Percentiles rank a stretch among this genome's conserved stretches.
Conservation (phyloP, 768 basidiomycete species). For the Harrya chromipes region DNA sequence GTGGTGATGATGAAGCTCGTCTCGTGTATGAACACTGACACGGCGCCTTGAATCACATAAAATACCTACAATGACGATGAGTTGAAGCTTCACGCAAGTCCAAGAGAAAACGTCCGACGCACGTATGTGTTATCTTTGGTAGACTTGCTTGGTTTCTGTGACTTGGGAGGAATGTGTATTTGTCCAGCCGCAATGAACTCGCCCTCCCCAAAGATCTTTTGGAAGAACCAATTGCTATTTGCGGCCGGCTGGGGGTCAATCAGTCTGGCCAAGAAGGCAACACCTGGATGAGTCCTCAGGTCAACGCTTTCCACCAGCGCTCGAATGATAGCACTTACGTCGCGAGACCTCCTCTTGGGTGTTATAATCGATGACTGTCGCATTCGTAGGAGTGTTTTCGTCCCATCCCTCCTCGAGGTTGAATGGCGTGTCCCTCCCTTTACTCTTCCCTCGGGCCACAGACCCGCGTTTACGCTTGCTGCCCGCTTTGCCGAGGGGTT, state of each 20-base stretch:
- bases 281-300: slow-evolving; percentile 44
- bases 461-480: slow-evolving; percentile 35
- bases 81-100: background rate
- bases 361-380: slow-evolving; percentile 65
- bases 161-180: slow-evolving; percentile 72
- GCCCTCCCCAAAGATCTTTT: slow-evolving; percentile 89
- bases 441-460: slow-evolving; percentile 36
- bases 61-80: slow-evolving; percentile 47
- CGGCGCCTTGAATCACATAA: slow-evolving; percentile 84
- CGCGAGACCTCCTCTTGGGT: slow-evolving; percentile 58
- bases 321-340: slow-evolving; percentile 51
- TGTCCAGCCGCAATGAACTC: slow-evolving; percentile 91
- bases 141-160: slow-evolving; percentile 82
- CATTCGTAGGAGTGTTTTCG: slow-evolving; percentile 62
- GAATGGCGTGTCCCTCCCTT: slow-evolving; percentile 26
- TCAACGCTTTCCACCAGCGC: background rate
- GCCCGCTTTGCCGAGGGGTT: slow-evolving; percentile 43
- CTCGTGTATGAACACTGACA: slow-evolving; percentile 80
- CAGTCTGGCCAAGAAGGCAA: slow-evolving; percentile 74
- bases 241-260: slow-evolving; percentile 57
- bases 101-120: slow-evolving; percentile 27
- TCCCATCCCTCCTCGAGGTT: slow-evolving; percentile 85
- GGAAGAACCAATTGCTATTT: slow-evolving; percentile 75
- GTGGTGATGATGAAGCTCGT: slow-evolving; percentile 73
- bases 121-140: slow-evolving; percentile 95